These are phyloP conservation scores for Vitis labrusca DNA, from an alignment of 164 flowering plant species.

Conservation along the genomic window DNA sequence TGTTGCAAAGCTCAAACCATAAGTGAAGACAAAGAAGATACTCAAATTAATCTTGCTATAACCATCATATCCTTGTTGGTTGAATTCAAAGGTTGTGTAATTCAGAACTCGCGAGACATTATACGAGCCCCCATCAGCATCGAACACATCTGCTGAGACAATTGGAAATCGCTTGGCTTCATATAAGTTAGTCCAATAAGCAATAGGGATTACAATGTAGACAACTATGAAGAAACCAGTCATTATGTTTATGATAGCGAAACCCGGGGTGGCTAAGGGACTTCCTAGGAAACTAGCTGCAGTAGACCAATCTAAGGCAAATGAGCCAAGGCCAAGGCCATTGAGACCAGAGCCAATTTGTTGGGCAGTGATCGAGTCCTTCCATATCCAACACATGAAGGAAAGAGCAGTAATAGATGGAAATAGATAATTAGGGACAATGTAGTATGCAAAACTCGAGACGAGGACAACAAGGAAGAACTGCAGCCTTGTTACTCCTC, in stretches of 20 bases:
- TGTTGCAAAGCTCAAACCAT: constrained; percentile 23
- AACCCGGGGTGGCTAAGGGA: constrained; percentile 62
- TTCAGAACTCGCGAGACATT: constrained; percentile 10
- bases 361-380: constrained; percentile 54
- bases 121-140: constrained; percentile 2
- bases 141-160: constrained; percentile 7
- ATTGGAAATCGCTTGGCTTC: constrained; percentile 18
- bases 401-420: constrained; percentile 55
- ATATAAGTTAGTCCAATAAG: constrained; percentile 14
- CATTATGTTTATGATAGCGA: constrained; percentile 41
- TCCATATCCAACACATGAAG: constrained; percentile 60
- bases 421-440: constrained; percentile 53
- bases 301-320: constrained; percentile 60
- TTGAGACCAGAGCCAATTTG: constrained; percentile 55
- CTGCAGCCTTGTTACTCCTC: constrained; percentile 57
- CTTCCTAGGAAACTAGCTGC: constrained; percentile 43
- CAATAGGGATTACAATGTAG: constrained; percentile 42
- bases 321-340: constrained; percentile 64
- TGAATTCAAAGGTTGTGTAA: constrained; percentile 11
- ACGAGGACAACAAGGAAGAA: constrained; percentile 51
- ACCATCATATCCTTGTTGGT: constrained; percentile 7
- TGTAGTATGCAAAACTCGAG: constrained; percentile 53
- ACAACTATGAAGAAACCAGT: constrained; percentile 36
- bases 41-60: constrained; percentile 21
- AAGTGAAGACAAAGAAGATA: constrained; percentile 19